Conservation (phyloP, 164 flowering plant species). For the Echeveria elegans region DNA sequence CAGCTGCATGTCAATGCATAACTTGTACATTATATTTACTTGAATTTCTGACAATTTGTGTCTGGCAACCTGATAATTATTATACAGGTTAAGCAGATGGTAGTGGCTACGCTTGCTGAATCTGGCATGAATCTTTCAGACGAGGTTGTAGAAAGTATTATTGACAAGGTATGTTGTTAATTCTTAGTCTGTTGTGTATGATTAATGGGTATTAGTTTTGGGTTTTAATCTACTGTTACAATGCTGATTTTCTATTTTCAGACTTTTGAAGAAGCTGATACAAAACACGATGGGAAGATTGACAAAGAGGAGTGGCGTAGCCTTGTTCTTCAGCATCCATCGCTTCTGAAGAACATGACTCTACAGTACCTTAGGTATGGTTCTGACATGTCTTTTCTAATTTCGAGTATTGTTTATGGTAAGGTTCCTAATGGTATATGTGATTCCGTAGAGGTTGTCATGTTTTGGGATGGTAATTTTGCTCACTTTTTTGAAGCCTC, state of each 20-base stretch:
- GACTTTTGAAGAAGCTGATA: too few relatives aligned
- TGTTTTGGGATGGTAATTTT: too few relatives aligned
- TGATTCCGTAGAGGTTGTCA: too few relatives aligned
- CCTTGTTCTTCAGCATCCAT: constrained; percentile 78
- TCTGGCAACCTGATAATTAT: not conserved
- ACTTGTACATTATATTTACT: not conserved
- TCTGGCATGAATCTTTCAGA: constrained; percentile 99
- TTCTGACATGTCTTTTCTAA: not conserved
- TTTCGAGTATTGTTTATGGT: too few relatives aligned
- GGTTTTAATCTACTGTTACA: not conserved
- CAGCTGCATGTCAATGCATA: not conserved
- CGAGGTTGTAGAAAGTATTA: constrained; percentile 83
- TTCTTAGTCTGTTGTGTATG: not conserved
- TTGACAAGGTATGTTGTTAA: constrained; percentile 60
- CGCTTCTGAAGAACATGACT: constrained; percentile 89
- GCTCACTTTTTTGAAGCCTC: too few relatives aligned
- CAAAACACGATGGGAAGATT: too few relatives aligned
- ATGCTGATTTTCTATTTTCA: constrained; percentile 12
- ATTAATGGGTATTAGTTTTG: too few relatives aligned
- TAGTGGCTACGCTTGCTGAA: constrained; percentile 97
- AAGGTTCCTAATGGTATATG: too few relatives aligned
- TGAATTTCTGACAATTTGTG: not conserved
- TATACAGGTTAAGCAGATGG: constrained; percentile 93
- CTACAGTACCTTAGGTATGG: too few relatives aligned
- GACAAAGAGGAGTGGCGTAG: too few relatives aligned